Percentiles rank a stretch among this genome's conserved stretches.
These are phyloP conservation scores for Rhinocladiella similis DNA, from an alignment of 2,329 filamentous ascomycete species.

Conservation along the genomic window DNA sequence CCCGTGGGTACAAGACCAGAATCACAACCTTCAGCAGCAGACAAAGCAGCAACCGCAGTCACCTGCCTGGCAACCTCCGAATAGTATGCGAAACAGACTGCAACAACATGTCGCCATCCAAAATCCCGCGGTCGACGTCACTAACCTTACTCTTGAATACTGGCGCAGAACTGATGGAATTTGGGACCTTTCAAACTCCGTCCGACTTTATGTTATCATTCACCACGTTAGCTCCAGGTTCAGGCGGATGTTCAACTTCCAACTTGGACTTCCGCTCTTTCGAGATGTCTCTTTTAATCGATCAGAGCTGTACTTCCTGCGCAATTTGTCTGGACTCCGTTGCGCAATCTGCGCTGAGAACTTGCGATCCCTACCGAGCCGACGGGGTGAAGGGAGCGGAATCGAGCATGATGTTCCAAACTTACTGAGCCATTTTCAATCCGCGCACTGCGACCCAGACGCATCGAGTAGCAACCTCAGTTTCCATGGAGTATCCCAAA, in stretches of 20 bases:
- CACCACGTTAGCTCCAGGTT: slow-evolving; percentile 63
- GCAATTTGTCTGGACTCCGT: slow-evolving; percentile 54
- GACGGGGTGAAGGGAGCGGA: neutral
- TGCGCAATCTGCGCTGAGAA: slow-evolving; percentile 54
- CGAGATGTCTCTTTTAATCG: slow-evolving; percentile 59
- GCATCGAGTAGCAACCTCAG: slow-evolving; percentile 9
- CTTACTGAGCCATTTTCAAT: slow-evolving; percentile 40
- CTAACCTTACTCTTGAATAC: slow-evolving; percentile 57
- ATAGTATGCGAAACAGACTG: neutral
- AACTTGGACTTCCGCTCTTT: slow-evolving; percentile 59
- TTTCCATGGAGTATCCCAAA: neutral
- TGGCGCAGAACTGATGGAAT: slow-evolving; percentile 64
- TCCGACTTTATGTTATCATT: slow-evolving; percentile 65
- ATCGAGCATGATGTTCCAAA: slow-evolving; percentile 29
- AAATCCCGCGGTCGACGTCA: slow-evolving; percentile 54
- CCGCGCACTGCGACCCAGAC: slow-evolving; percentile 36
- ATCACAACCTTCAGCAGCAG: neutral
- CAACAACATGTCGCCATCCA: slow-evolving; percentile 17
- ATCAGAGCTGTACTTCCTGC: slow-evolving; percentile 58
- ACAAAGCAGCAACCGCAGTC: neutral
- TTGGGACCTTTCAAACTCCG: slow-evolving; percentile 60
- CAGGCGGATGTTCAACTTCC: slow-evolving; percentile 56
- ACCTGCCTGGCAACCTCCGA: neutral
- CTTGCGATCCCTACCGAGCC: neutral
- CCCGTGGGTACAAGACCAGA: slow-evolving; percentile 13